Evolutionary conservation across 208 protist species (phyloP).

Genomic region (Naegleria lovaniensis): DNA sequence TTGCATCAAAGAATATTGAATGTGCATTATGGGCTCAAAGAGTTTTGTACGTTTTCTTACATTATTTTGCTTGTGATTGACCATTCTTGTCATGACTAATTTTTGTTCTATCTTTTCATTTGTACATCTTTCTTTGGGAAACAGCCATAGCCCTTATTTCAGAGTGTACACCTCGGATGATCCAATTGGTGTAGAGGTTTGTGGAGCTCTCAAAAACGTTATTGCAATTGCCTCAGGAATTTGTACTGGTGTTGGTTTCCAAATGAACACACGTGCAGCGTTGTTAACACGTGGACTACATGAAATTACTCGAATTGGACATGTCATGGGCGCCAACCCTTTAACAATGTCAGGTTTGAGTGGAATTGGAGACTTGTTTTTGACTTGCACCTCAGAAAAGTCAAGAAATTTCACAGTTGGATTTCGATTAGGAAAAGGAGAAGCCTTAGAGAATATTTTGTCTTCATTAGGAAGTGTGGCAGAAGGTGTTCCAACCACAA

Average conservation of each 20-base stretch:
- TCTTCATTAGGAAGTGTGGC: conserved; percentile 8
- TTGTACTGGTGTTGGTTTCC: conserved; percentile 5
- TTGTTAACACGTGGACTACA: conserved; percentile 19
- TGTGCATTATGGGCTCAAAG: conserved; percentile 59
- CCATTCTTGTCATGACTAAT: too few relatives aligned
- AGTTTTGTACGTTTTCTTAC: conserved; percentile 47
- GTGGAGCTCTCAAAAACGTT: conserved; percentile 77
- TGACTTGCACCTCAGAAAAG: conserved; percentile 19
- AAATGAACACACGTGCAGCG: conserved; percentile 21
- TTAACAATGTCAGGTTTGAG: background rate
- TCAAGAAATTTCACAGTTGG: conserved; percentile 28
- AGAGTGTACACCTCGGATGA: conserved; percentile 70
- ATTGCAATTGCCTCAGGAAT: conserved; percentile 39
- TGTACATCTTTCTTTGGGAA: too few relatives aligned
- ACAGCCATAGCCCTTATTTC: conserved; percentile 42
- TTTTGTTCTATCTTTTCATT: too few relatives aligned
- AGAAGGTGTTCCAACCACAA: conserved; percentile 22
- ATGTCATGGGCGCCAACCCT: background rate
- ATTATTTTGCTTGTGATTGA: too few relatives aligned
- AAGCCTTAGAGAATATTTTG: background rate
- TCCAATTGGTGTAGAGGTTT: conserved; percentile 69
- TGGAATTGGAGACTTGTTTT: conserved; percentile 23
- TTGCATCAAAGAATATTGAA: conserved; percentile 57
- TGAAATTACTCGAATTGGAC: conserved; percentile 13
- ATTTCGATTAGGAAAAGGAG: background rate